These are phyloP conservation scores for Begonia masoniana DNA, from an alignment of 306 rosid species.

Conservation along the genomic window DNA sequence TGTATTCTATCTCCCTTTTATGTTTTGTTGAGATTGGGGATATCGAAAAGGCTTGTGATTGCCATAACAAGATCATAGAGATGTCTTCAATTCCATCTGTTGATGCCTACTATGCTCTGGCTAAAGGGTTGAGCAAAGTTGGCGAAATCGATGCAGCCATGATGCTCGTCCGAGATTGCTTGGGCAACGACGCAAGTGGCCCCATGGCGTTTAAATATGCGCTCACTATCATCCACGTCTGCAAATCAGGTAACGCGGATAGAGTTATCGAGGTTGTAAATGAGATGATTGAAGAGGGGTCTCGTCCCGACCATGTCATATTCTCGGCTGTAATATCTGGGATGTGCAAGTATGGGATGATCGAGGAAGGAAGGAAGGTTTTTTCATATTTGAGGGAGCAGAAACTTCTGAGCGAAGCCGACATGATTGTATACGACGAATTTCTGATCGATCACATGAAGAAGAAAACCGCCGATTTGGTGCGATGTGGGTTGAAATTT, in stretches of 20 bases:
- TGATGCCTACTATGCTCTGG: conserved; percentile 44
- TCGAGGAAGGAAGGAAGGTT: conserved; percentile 77
- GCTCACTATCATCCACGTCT: conserved; percentile 48
- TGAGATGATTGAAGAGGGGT: conserved; percentile 71
- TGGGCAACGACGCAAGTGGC: conserved; percentile 44
- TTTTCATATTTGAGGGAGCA: conserved; percentile 43
- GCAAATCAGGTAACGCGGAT: conserved; percentile 40
- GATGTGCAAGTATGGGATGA: conserved; percentile 61
- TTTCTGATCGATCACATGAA: conserved; percentile 72
- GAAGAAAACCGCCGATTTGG: conserved; percentile 71
- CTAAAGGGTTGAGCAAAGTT: conserved; percentile 47
- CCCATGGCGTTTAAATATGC: conserved; percentile 63
- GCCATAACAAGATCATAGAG: conserved; percentile 58
- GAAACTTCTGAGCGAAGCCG: conserved; percentile 50
- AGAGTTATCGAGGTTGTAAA: conserved; percentile 46
- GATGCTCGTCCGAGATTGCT: conserved; percentile 70
- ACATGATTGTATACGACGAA: conserved; percentile 51
- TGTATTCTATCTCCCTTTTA: conserved; percentile 33
- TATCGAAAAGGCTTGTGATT: conserved; percentile 49
- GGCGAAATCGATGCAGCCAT: conserved; percentile 74
- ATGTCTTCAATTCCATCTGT: conserved; percentile 61
- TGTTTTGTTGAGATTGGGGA: conserved; percentile 48
- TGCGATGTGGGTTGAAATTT: conserved; percentile 61
- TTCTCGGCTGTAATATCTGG: conserved; percentile 58
- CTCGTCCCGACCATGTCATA: conserved; percentile 29